Evolutionary conservation across 2,329 filamentous ascomycete species (phyloP).

Genomic region (Allantophomopsis cytisporea): DNA sequence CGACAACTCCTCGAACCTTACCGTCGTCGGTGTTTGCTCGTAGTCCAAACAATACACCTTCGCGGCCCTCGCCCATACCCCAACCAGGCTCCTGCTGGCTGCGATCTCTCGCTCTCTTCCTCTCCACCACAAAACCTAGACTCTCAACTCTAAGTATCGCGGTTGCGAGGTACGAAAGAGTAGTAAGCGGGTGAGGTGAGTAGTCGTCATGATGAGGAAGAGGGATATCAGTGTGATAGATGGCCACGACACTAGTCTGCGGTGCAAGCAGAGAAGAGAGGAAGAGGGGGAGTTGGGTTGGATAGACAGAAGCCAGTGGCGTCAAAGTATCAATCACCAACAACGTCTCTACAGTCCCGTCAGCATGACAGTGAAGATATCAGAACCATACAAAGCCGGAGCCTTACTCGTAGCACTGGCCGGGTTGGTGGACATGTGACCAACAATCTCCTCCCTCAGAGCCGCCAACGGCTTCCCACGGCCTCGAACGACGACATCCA

Average conservation of each 20-base stretch:
- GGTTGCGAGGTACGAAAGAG: slow-evolving; percentile 79
- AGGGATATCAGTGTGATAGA: slow-evolving; percentile 75
- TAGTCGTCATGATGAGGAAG: slow-evolving; percentile 34
- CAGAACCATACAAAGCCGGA: background rate
- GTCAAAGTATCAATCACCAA: slow-evolving; percentile 74
- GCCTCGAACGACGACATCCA: slow-evolving; percentile 55
- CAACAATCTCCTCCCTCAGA: slow-evolving; percentile 45
- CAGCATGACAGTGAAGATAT: slow-evolving; percentile 2
- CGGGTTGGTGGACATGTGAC: slow-evolving; percentile 20
- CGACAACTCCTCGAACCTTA: slow-evolving; percentile 39
- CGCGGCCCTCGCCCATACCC: slow-evolving; percentile 62
- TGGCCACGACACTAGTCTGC: slow-evolving; percentile 56
- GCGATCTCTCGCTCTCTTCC: slow-evolving; percentile 62
- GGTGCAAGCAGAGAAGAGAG: slow-evolving; percentile 56
- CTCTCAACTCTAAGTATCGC: slow-evolving; percentile 64
- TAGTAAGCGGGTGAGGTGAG: slow-evolving; percentile 54
- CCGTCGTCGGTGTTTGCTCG: slow-evolving; percentile 7
- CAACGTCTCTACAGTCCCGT: slow-evolving; percentile 42
- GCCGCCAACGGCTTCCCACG: slow-evolving; percentile 40
- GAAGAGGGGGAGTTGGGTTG: slow-evolving; percentile 49
- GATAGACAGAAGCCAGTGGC: slow-evolving; percentile 38
- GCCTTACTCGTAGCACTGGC: slow-evolving; percentile 23
- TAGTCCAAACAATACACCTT: slow-evolving; percentile 65
- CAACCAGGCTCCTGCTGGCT: slow-evolving; percentile 65
- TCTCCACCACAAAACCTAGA: slow-evolving; percentile 59